phyloP scores from a whole-genome alignment of 768 basidiomycete genomes.

The Termitomyces bulborhizus region DNA sequence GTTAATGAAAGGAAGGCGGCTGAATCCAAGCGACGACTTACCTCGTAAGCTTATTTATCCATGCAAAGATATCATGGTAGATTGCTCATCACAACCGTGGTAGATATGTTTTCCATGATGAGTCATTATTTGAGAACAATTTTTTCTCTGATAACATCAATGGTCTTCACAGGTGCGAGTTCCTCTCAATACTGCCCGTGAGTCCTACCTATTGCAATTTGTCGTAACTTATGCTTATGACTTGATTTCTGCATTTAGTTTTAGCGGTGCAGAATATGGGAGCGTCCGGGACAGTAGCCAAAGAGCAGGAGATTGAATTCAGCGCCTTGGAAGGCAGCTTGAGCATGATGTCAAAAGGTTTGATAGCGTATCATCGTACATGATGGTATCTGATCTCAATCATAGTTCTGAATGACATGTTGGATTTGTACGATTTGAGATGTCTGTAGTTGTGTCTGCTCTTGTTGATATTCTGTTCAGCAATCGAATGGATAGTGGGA shows the following conservation, averaged over 20 bases:
- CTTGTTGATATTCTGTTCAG: slow-evolving; percentile 25
- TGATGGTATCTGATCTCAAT: not conserved
- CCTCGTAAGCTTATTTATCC: slow-evolving; percentile 48
- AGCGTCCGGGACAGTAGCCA: slow-evolving; percentile 64
- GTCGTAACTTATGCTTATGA: not conserved
- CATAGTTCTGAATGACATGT: slow-evolving; percentile 69
- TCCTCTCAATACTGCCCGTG: slow-evolving; percentile 71
- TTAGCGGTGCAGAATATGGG: slow-evolving; percentile 92
- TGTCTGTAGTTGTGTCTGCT: slow-evolving; percentile 2
- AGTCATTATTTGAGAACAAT: slow-evolving; percentile 23
- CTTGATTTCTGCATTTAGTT: slow-evolving; percentile 27
- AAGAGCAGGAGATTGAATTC: slow-evolving; percentile 82
- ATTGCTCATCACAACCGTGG: not conserved
- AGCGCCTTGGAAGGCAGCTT: slow-evolving; percentile 77
- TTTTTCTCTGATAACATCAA: slow-evolving; percentile 6
- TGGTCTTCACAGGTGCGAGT: slow-evolving; percentile 64
- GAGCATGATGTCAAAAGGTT: slow-evolving; percentile 85
- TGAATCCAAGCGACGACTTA: slow-evolving; percentile 78
- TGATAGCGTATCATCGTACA: slow-evolving; percentile 11
- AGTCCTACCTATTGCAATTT: slow-evolving; percentile 13
- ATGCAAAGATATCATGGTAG: not conserved
- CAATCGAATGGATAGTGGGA: slow-evolving; percentile 83
- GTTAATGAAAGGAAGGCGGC: slow-evolving; percentile 69
- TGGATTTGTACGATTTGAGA: slow-evolving; percentile 57
- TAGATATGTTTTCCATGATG: slow-evolving; percentile 77